A percentile compares a stretch with the other conserved stretches of the same genome.
phyloP scores from a whole-genome alignment of 1,139 yeast genomes.

The Spencermartinsiella ligniputridi region DNA sequence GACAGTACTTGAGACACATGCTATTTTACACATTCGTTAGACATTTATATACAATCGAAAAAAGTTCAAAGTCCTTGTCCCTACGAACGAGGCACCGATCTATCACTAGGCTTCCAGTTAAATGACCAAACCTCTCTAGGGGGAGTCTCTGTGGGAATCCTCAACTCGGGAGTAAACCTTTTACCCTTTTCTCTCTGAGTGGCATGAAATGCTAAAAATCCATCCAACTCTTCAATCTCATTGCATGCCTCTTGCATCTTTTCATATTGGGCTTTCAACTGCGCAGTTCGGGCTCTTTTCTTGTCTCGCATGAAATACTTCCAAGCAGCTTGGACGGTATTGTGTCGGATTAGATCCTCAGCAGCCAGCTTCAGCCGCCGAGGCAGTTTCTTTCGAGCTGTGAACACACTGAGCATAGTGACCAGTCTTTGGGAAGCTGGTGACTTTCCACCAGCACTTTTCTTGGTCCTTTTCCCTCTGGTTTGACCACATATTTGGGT shows the following conservation, averaged over 20 bases:
- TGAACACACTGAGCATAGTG: slow-evolving; percentile 62
- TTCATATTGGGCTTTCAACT: slow-evolving; percentile 58
- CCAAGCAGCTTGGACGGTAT: slow-evolving; percentile 85
- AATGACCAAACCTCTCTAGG: slow-evolving; percentile 78
- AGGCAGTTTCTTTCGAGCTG: slow-evolving; percentile 88
- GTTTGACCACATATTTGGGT: background rate
- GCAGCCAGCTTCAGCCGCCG: slow-evolving; percentile 65
- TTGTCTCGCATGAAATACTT: slow-evolving; percentile 50
- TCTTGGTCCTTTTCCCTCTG: slow-evolving; percentile 1
- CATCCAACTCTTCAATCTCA: slow-evolving; percentile 52
- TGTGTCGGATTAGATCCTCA: slow-evolving; percentile 84
- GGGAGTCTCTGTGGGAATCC: slow-evolving; percentile 91
- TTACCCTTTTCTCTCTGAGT: slow-evolving; percentile 49
- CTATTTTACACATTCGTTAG: too few species aligned
- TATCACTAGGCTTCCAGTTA: slow-evolving; percentile 43
- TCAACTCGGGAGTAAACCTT: slow-evolving; percentile 50
- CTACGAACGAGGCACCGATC: background rate
- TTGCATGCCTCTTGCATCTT: slow-evolving; percentile 71
- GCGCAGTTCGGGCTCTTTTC: slow-evolving; percentile 38
- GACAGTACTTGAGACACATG: too few species aligned
- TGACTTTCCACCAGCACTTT: background rate
- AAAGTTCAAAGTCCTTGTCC: too few species aligned
- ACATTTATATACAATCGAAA: too few species aligned
- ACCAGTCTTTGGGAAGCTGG: slow-evolving; percentile 60
- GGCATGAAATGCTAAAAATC: slow-evolving; percentile 46